Base-by-base conservation (phyloP, 495 filamentous ascomycete genomes). In the Schizothecium vesticola region DNA sequence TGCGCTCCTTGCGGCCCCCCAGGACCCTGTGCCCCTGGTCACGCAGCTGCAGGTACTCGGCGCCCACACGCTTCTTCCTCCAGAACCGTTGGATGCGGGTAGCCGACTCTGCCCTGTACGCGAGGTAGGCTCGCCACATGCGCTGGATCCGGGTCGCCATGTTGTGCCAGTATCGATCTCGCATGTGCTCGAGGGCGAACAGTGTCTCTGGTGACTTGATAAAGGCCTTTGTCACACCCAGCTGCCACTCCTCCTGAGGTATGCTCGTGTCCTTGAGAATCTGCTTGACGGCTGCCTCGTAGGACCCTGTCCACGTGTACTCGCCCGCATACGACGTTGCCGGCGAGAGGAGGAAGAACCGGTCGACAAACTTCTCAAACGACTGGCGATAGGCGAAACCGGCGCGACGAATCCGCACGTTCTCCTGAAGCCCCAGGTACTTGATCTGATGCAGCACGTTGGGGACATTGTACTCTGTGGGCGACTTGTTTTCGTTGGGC, bases 381-480 rank as follows among this genome's bases (percentile, higher is more conserved):
- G 94, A 96, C 74, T 98, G 95, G 76, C 96, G 91, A 74, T 97
- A 98, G 9, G 96, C 96, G 77, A 98, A 99, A 62, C 96, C 96
- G 62, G 95, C 95, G 74, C 96, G 88, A 65, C 96, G 88, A 75
- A 99, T 99, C 7, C 96, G 91, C 43, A 99, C 95, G 85, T 99
- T 99, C 82, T 99, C 96, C 74, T 98, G 94, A 10, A 99, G 82
- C 86, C 96, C 96, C 19, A 99, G 90, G 75, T 99, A 99, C 73
- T 99, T 98, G 86, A 99, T 96, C 78, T 99, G 96, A 85, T 99
- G 96, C 69, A 98, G 83, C 36, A 98, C 96, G 74, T 97, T 97
- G 26, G 88, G 88, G 12, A 82, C 84, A 70, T 96, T 97, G 76
- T 97, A 99, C 77, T 99, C 95, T 23, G 86, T 86, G 0, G 93